Percentiles rank a stretch among this genome's conserved stretches.
Evolutionary conservation across 192 early-diverging fungal species (phyloP).

Genomic region (Coemansia sp.): DNA sequence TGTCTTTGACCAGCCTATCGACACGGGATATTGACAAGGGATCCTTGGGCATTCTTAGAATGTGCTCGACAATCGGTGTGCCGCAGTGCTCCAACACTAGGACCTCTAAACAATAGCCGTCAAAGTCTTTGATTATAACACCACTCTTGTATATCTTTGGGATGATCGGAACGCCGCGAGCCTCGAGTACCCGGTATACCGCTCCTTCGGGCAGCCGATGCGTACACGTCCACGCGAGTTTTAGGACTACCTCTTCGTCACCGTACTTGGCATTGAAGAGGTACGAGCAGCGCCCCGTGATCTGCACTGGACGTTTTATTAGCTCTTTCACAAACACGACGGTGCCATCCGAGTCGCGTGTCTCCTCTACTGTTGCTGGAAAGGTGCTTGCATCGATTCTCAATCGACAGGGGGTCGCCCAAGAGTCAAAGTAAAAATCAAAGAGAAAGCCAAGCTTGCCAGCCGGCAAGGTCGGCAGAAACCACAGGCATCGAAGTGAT

Average conservation of each 20-base stretch:
- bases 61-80: not conserved
- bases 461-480: not conserved
- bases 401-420: not conserved
- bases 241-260: slow-evolving; percentile 9
- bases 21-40: not conserved
- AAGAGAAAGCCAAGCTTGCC: not conserved
- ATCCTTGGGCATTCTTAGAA: not conserved
- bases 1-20: not conserved
- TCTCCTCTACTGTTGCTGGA: not conserved
- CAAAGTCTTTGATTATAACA: slow-evolving; percentile 11
- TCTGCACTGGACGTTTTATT: not conserved
- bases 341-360: not conserved
- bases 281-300: not conserved
- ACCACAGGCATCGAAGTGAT: not conserved
- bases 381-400: not conserved
- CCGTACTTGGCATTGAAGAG: not conserved
- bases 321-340: not conserved
- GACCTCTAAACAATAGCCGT: slow-evolving; percentile 22
- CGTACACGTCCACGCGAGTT: slow-evolving; percentile 15
- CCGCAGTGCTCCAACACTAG: slow-evolving; percentile 29
- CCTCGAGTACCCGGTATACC: slow-evolving; percentile 16
- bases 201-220: slow-evolving; percentile 19
- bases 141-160: slow-evolving; percentile 22
- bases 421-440: too few relatives aligned
- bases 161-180: not conserved